phyloP scores from a whole-genome alignment of 371 early-diverging fungal species.

The Chytridium lagenaria region DNA sequence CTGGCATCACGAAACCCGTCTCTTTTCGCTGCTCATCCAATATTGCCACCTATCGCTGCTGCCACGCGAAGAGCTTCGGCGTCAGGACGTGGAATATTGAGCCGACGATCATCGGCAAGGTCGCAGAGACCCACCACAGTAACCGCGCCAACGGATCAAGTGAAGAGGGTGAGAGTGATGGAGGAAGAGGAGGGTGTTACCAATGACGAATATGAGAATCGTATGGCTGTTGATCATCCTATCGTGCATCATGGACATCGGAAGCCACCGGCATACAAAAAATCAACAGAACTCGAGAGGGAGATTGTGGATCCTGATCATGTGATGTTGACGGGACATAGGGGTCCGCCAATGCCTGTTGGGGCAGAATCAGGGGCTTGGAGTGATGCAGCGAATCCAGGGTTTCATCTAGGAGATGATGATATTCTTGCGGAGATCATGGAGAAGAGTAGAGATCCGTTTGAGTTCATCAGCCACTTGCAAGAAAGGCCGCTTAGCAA shows the following conservation, averaged over 20 bases:
- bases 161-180: constrained; percentile 1
- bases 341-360: neutral
- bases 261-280: too few relatives aligned
- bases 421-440: too few relatives aligned
- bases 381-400: neutral
- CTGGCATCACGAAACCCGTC: neutral
- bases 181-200: neutral
- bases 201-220: neutral
- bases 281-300: neutral
- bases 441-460: constrained; percentile 23
- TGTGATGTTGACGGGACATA: neutral
- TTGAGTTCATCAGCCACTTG: constrained; percentile 36
- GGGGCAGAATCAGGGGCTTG: neutral
- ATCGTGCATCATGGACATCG: neutral
- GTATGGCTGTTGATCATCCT: neutral
- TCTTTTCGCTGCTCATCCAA: neutral
- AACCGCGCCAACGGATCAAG: neutral
- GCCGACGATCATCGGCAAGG: neutral
- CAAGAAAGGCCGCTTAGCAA: constrained; percentile 34
- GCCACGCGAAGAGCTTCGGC: neutral
- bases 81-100: neutral
- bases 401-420: neutral
- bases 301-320: neutral
- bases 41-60: constrained; percentile 26
- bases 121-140: neutral